phyloP scores from a whole-genome alignment of 106 monocot species.

The Chionographis japonica region DNA sequence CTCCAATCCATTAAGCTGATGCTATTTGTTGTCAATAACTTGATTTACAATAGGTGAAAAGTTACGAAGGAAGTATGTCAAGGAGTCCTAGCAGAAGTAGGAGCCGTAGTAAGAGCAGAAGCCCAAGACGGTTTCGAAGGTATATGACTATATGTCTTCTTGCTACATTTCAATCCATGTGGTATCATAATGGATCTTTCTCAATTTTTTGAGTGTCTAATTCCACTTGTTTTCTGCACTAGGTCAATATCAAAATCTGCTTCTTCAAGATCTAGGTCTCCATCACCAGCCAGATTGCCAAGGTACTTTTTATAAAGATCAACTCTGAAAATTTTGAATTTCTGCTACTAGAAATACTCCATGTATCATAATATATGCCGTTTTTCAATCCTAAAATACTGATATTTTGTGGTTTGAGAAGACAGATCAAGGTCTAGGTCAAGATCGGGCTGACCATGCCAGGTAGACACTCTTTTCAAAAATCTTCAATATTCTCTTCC shows the following conservation, averaged over 20 bases:
- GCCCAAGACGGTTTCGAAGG: slow-evolving; percentile 22
- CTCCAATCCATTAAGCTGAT: too few species aligned
- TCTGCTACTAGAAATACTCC: background rate
- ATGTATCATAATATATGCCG: background rate
- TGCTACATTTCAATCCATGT: background rate
- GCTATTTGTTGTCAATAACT: background rate
- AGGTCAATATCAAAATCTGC: slow-evolving; percentile 18
- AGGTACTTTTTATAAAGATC: slow-evolving; percentile 2
- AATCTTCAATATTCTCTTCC: too few species aligned
- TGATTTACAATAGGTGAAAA: slow-evolving; percentile 20
- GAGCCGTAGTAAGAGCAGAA: slow-evolving; percentile 29
- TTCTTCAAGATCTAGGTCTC: slow-evolving; percentile 23
- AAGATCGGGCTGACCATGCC: slow-evolving; percentile 1
- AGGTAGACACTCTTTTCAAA: too few species aligned
- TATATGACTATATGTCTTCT: too few species aligned
- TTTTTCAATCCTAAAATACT: background rate
- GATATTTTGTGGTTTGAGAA: background rate
- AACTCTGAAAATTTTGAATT: background rate
- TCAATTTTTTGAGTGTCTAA: background rate
- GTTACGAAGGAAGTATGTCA: slow-evolving; percentile 28
- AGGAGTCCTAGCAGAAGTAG: slow-evolving; percentile 32
- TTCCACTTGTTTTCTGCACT: slow-evolving; percentile 1
- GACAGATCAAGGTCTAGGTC: slow-evolving; percentile 12
- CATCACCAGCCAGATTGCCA: slow-evolving; percentile 21
- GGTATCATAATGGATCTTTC: background rate